Conservation (phyloP, 169 alveolate genomes). For the Perkinsus olseni region DNA sequence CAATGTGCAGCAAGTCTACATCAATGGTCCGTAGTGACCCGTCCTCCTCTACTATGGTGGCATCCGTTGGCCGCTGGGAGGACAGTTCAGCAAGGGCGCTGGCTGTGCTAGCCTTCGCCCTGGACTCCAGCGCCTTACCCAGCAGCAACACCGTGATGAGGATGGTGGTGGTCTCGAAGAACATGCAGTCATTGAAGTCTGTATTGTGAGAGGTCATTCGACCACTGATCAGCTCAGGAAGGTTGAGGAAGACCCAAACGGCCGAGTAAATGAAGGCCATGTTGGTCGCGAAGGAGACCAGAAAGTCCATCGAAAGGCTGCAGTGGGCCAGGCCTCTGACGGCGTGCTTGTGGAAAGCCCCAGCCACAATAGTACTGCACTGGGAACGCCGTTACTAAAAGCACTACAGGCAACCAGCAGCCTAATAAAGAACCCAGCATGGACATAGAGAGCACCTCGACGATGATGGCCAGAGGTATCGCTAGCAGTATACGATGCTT, state of each 20-base stretch:
- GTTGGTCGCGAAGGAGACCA: not conserved
- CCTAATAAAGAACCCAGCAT: not conserved
- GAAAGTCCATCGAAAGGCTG: slow-evolving; percentile 1
- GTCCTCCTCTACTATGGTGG: not conserved
- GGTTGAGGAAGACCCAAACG: not conserved
- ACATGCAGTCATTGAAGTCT: not conserved
- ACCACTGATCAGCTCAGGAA: not conserved
- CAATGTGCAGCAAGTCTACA: slow-evolving; percentile 13
- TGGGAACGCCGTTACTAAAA: not conserved
- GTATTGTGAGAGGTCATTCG: not conserved
- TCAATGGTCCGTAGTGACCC: not conserved
- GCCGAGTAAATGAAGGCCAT: not conserved
- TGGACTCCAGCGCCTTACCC: slow-evolving; percentile 11
- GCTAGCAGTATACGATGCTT: not conserved
- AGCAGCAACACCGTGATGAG: slow-evolving; percentile 16
- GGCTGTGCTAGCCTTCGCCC: slow-evolving; percentile 7
- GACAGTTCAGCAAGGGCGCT: slow-evolving; percentile 10
- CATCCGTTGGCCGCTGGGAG: slow-evolving; percentile 6
- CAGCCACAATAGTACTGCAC: slow-evolving; percentile 4
- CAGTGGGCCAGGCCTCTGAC: not conserved
- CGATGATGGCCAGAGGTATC: not conserved
- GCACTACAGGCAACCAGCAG: not conserved
- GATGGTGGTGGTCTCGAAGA: slow-evolving; percentile 9
- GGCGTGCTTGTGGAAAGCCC: slow-evolving; percentile 8
- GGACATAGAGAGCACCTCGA: not conserved